phyloP scores from a whole-genome alignment of 805 yeast genomes.

The Suhomyces sp. region DNA sequence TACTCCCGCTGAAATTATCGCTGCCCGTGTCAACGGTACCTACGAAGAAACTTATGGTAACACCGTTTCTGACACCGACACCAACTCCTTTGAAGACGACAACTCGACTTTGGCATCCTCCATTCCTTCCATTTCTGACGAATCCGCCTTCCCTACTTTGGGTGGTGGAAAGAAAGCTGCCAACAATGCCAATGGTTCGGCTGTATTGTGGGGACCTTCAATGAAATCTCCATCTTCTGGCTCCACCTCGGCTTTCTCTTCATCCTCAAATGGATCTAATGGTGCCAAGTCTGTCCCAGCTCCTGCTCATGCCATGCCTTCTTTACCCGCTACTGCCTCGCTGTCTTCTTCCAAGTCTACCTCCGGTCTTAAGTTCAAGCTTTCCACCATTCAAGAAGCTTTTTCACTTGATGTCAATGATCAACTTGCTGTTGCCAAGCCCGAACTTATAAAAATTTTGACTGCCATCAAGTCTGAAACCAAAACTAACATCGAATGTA shows the following conservation, averaged over 20 bases:
- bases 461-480: constrained; percentile 57
- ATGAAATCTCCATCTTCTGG: constrained; percentile 21
- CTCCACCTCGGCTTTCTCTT: constrained; percentile 14
- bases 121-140: constrained; percentile 43
- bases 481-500: constrained; percentile 74
- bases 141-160: constrained; percentile 62
- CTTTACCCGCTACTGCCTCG: constrained; percentile 12
- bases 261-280: constrained; percentile 8
- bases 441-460: constrained; percentile 68
- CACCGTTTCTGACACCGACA: constrained; percentile 14
- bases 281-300: constrained; percentile 14
- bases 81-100: constrained; percentile 4
- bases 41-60: constrained; percentile 10
- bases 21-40: constrained; percentile 40
- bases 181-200: constrained; percentile 25
- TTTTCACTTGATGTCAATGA: constrained; percentile 70
- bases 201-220: constrained; percentile 42
- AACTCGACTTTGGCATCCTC: constrained; percentile 10
- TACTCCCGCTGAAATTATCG: constrained; percentile 49
- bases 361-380: constrained; percentile 28
- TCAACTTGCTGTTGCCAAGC: constrained; percentile 58
- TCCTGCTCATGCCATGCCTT: constrained; percentile 11
- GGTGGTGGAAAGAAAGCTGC: constrained; percentile 45
- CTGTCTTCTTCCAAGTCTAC: constrained; percentile 19
- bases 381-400: constrained; percentile 70